Base-by-base conservation (phyloP, 164 flowering plant genomes). In the Liquidambar formosana region DNA sequence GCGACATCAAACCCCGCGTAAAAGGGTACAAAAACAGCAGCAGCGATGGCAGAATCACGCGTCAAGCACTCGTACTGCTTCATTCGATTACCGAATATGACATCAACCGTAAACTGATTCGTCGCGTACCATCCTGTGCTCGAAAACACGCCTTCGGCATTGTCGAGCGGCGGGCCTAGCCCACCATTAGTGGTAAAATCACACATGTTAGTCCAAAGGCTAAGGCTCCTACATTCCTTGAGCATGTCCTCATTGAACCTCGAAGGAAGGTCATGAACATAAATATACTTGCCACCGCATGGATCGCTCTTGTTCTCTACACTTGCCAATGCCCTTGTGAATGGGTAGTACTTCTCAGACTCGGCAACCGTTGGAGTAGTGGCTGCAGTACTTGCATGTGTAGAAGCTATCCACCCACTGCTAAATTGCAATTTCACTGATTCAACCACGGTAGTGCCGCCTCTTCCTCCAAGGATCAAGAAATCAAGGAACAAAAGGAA, bases 21-120 rank as follows among this genome's bases (percentile, higher is more conserved):
- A 63, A 92, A 94, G 0, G 98, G 98, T 10, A 94, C 98, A 69
- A 92, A 94, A 43, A 94, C 66, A 10, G 98, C 97, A 18, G 96
- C 91, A 48, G 98, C 98, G 56, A 88, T 65, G 1, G 98, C 90
- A 8, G 97, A 89, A 81, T 94, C 96, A 9, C 68, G 63, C 0
- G 98, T 94, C 82, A 92, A 74, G 76, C 99, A 94, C 53, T 92
- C 88, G 46, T 92, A 94, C 73, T 90, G 97, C 82, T 92, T 90
- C 98, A 94, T 94, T 43, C 96, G 69, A 51, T 92, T 92, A 57
- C 74, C 77, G 72, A 94, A 94, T 19, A 94, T 89, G 71, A 92
- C 96, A 76, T 94, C 98, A 33, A 92, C 92, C 0, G 92, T 91
- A 76, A 92, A 94, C 78, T 92, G 98, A 68, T 94, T 90, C 0